Evolutionary conservation across 139 green algal species (phyloP).

Genomic region (Auxenochlorella protothecoides): DNA sequence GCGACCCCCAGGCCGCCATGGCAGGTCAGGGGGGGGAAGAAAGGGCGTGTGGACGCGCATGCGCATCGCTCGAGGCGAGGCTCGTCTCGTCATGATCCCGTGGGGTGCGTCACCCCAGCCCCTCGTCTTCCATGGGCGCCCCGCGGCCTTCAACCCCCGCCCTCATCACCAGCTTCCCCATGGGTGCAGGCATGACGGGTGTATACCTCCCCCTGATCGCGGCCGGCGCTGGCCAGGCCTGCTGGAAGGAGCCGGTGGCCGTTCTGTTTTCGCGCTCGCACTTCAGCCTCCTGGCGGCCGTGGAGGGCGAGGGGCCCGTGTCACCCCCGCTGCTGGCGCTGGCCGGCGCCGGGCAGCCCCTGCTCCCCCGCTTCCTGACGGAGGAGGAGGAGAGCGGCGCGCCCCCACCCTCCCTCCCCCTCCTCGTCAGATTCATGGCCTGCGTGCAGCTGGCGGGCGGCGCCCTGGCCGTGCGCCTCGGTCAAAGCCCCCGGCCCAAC

Average conservation of each 20-base stretch:
- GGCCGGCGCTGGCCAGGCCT: background rate
- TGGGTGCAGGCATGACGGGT: constrained; percentile 1
- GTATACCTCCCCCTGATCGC: constrained; percentile 12
- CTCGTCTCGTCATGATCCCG: too few relatives aligned
- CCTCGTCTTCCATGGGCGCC: too few relatives aligned
- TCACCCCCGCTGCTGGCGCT: constrained; percentile 14
- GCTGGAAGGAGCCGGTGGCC: background rate
- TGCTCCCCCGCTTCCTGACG: constrained; percentile 8
- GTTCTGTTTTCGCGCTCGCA: constrained; percentile 10
- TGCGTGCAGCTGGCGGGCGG: background rate
- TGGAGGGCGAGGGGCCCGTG: constrained; percentile 11
- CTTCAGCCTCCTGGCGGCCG: constrained; percentile 11
- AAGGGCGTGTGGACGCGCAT: too few relatives aligned
- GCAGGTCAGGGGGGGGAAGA: too few relatives aligned
- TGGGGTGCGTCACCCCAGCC: too few relatives aligned
- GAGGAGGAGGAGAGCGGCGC: background rate
- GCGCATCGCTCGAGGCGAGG: too few relatives aligned
- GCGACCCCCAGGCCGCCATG: background rate
- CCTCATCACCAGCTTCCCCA: too few relatives aligned
- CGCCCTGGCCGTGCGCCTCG: background rate
- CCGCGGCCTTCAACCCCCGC: too few relatives aligned
- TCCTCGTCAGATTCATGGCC: constrained; percentile 10
- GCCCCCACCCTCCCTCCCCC: background rate
- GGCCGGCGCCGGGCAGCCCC: constrained; percentile 3
- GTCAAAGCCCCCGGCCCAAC: background rate